A percentile compares a stretch with the other conserved stretches of the same genome.
These are phyloP conservation scores for Pleurotus cornucopiae DNA, from an alignment of 768 basidiomycete genomes.

Conservation along the genomic window DNA sequence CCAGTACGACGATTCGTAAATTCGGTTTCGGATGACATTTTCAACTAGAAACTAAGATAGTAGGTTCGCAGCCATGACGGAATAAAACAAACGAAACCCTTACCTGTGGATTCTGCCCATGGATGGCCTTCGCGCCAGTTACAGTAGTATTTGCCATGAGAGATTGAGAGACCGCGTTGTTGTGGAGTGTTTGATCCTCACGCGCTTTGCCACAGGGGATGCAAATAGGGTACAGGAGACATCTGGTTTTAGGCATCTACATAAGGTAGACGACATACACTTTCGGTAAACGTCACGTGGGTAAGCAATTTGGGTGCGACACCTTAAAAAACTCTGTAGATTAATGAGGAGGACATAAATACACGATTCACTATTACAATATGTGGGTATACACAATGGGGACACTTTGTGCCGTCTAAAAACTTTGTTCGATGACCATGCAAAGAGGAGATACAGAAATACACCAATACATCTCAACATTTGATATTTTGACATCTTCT, in stretches of 20 bases:
- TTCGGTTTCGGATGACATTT: conserved; percentile 92
- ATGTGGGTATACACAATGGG: too few relatives aligned
- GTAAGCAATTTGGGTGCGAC: too few relatives aligned
- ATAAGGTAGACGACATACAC: too few relatives aligned
- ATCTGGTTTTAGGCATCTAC: background rate
- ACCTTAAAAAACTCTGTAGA: too few relatives aligned
- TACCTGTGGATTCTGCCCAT: conserved; percentile 97
- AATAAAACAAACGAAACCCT: background rate
- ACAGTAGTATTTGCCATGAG: conserved; percentile 19
- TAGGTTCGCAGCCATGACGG: conserved; percentile 11
- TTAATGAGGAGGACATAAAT: too few relatives aligned
- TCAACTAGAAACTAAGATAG: conserved; percentile 80
- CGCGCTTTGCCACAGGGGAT: background rate
- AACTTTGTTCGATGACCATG: too few relatives aligned
- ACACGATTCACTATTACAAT: too few relatives aligned
- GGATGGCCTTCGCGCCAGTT: conserved; percentile 69
- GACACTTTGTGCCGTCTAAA: too few relatives aligned
- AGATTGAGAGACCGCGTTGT: background rate
- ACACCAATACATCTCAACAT: too few relatives aligned
- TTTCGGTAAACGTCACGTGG: too few relatives aligned
- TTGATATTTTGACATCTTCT: too few relatives aligned
- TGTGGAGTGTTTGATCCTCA: background rate
- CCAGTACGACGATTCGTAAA: conserved; percentile 94
- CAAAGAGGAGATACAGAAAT: too few relatives aligned
- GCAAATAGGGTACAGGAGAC: background rate